Conservation (phyloP, 768 basidiomycete species). For the Boletus subcaerulescens region DNA sequence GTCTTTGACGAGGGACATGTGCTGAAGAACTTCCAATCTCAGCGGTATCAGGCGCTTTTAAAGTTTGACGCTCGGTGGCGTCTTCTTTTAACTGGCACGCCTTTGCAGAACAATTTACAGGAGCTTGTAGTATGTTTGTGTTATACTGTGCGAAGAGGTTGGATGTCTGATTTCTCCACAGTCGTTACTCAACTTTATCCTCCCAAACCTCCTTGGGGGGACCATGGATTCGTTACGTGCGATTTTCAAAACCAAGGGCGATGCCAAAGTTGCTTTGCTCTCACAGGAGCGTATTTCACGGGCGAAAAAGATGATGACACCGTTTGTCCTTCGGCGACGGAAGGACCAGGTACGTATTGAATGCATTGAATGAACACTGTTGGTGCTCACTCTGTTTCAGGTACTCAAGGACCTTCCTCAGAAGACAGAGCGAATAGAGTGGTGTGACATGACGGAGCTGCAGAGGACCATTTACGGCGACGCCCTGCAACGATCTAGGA, state of each 20-base stretch:
- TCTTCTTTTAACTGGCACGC: slow-evolving; percentile 91
- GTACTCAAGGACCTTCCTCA: slow-evolving; percentile 91
- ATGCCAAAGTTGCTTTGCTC: slow-evolving; percentile 81
- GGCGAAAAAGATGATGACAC: slow-evolving; percentile 99
- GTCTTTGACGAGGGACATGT: slow-evolving; percentile 98
- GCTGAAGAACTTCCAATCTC: slow-evolving; percentile 96
- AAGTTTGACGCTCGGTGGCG: slow-evolving; percentile 87
- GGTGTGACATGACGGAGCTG: slow-evolving; percentile 87
- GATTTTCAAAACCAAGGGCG: slow-evolving; percentile 97
- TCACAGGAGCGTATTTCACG: slow-evolving; percentile 91
- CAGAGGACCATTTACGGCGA: slow-evolving; percentile 86
- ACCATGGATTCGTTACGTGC: slow-evolving; percentile 79
- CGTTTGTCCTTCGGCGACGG: slow-evolving; percentile 93
- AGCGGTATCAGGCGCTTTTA: slow-evolving; percentile 87
- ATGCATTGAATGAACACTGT: background rate
- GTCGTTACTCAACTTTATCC: slow-evolving; percentile 98
- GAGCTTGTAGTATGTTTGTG: slow-evolving; percentile 72
- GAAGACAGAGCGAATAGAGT: slow-evolving; percentile 90
- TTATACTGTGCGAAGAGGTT: background rate
- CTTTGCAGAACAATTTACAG: slow-evolving; percentile 88
- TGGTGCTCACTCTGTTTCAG: slow-evolving; percentile 35
- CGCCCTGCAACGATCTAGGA: slow-evolving; percentile 79
- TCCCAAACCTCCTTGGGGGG: slow-evolving; percentile 83
- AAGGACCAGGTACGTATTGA: slow-evolving; percentile 77
- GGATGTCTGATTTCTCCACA: slow-evolving; percentile 30